Conservation (phyloP, 2,329 filamentous ascomycete species). For the Diaporthe nobilis region DNA sequence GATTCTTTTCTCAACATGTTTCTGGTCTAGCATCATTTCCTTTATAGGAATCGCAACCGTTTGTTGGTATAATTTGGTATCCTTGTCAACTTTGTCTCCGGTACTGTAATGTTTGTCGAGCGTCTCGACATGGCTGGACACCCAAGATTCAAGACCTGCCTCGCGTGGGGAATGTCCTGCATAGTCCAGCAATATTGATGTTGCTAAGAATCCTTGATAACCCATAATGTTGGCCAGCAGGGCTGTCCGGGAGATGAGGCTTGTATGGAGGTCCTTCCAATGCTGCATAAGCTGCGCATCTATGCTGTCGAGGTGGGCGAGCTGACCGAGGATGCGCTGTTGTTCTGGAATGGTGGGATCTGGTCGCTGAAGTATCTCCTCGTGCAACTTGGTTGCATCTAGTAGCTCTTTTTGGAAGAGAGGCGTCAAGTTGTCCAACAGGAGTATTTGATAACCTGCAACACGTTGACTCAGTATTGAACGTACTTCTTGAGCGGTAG, state of each 20-base stretch:
- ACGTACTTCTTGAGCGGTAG: not conserved
- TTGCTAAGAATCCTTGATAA: not conserved
- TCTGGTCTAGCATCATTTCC: not conserved
- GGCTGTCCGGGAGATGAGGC: not conserved
- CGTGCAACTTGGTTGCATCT: not conserved
- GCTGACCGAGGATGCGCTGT: no score
- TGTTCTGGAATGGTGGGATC: not conserved
- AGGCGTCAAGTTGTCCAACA: not conserved
- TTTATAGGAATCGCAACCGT: not conserved
- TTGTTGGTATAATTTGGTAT: not conserved
- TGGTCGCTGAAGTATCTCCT: not conserved
- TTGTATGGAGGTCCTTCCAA: not conserved
- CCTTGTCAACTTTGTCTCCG: not conserved
- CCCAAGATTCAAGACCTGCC: not conserved
- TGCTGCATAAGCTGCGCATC: not conserved
- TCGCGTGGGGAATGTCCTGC: not conserved
- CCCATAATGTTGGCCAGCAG: not conserved
- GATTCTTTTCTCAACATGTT: not conserved
- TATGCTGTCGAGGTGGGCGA: not conserved
- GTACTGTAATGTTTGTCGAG: not conserved
- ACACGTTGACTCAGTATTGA: not conserved
- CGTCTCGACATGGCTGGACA: not conserved
- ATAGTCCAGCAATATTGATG: not conserved
- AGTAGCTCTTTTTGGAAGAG: not conserved
- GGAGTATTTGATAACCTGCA: not conserved